Conservation (phyloP, 1,139 yeast genomes). For the Pichia sp. region DNA sequence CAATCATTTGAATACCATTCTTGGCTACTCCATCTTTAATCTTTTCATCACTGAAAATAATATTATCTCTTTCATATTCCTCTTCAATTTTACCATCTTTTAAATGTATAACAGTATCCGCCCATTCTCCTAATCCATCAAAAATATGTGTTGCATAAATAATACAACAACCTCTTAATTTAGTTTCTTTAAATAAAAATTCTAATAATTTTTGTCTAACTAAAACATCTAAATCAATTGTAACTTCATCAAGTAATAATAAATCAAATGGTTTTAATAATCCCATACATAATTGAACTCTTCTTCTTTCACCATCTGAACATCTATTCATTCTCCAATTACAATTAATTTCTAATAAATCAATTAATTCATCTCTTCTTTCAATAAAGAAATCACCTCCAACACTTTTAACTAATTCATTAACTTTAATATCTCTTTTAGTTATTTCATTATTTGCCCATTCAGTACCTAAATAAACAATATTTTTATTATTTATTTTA, state of each 20-base stretch:
- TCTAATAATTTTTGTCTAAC: conserved; percentile 70
- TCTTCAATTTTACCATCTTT: conserved; percentile 51
- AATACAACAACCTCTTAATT: conserved; percentile 57
- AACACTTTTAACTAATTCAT: conserved; percentile 66
- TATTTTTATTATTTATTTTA: conserved; percentile 34
- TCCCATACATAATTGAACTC: conserved; percentile 94
- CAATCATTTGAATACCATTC: conserved; percentile 22
- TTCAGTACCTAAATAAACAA: conserved; percentile 93
- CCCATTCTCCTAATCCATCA: conserved; percentile 89
- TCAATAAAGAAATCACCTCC: conserved; percentile 74
- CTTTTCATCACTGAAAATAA: conserved; percentile 8
- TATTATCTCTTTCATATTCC: conserved; percentile 31
- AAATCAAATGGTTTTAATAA: conserved; percentile 84
- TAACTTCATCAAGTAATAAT: conserved; percentile 82
- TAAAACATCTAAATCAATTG: conserved; percentile 90
- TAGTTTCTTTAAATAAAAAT: conserved; percentile 68
- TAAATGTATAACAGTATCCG: conserved; percentile 76
- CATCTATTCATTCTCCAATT: conserved; percentile 89
- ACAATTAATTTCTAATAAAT: conserved; percentile 75
- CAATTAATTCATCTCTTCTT: conserved; percentile 68
- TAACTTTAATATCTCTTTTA: conserved; percentile 83
- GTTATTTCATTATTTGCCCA: conserved; percentile 94
- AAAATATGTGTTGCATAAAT: conserved; percentile 95
- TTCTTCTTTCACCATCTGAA: conserved; percentile 89
- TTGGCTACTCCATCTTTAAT: not conserved